These are phyloP conservation scores for Nigrospora sphaerica DNA, from an alignment of 2,329 filamentous ascomycete genomes.

Conservation along the genomic window DNA sequence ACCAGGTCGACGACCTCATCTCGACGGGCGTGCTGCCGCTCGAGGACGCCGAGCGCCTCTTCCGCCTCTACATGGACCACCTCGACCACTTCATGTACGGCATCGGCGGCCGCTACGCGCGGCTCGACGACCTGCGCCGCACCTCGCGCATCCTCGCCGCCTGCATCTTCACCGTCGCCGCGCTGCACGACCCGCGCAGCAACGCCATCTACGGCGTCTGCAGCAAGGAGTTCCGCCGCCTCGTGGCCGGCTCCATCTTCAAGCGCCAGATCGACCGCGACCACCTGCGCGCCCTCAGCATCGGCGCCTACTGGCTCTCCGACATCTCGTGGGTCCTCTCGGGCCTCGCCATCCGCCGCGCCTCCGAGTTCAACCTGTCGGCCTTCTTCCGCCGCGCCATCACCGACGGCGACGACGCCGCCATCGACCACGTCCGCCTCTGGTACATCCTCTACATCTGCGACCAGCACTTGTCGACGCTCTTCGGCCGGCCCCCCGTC, in stretches of 20 bases:
- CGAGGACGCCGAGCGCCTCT: constrained; percentile 43
- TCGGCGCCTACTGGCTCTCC: constrained; percentile 56
- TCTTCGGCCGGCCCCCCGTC: constrained; percentile 52
- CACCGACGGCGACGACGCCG: constrained; percentile 30
- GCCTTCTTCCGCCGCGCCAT: constrained; percentile 33
- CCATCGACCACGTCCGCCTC: constrained; percentile 45
- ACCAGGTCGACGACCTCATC: constrained; percentile 30
- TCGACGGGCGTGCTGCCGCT: constrained; percentile 34
- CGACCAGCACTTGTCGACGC: constrained; percentile 50
- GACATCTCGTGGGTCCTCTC: constrained; percentile 57
- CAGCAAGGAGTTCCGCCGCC: constrained; percentile 11
- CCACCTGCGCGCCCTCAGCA: constrained; percentile 50
- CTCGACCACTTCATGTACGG: constrained; percentile 44
- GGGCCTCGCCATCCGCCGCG: constrained; percentile 42
- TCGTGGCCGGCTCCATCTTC: constrained; percentile 22
- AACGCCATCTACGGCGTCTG: constrained; percentile 11
- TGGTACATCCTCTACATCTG: constrained; percentile 52
- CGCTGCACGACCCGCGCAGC: constrained; percentile 22
- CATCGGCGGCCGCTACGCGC: constrained; percentile 40
- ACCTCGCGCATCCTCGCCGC: constrained; percentile 45
- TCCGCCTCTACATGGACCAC: constrained; percentile 40
- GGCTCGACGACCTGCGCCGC: constrained; percentile 43
- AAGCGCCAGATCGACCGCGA: constrained; percentile 31
- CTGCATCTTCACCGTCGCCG: constrained; percentile 43
- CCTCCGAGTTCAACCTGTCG: constrained; percentile 38